A percentile compares a stretch with the other conserved stretches of the same genome.
phyloP scores from a whole-genome alignment of 371 early-diverging fungal species.

The Mucor lusitanicus region DNA sequence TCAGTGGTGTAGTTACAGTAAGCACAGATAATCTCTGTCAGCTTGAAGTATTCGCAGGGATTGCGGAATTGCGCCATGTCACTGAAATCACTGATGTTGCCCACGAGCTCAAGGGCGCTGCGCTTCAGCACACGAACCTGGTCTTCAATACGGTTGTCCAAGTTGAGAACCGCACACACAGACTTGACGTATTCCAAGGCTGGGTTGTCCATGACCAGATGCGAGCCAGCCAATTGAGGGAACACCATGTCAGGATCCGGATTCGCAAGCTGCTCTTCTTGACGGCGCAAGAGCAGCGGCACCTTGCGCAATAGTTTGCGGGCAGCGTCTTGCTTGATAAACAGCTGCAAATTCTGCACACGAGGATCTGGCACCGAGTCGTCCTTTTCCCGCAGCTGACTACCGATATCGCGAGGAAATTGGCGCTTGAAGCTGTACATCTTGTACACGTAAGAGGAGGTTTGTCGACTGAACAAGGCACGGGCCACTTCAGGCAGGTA shows the following conservation, averaged over 20 bases:
- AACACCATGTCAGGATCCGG: slow-evolving; percentile 47
- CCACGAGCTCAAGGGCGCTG: slow-evolving; percentile 71
- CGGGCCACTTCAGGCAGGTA: slow-evolving; percentile 81
- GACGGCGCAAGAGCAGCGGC: slow-evolving; percentile 29
- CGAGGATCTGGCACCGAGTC: slow-evolving; percentile 19
- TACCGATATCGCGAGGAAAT: slow-evolving; percentile 15
- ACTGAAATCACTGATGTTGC: slow-evolving; percentile 79
- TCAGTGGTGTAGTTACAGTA: slow-evolving; percentile 84
- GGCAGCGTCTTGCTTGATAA: slow-evolving; percentile 48
- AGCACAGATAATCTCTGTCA: slow-evolving; percentile 85
- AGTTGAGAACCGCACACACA: slow-evolving; percentile 68
- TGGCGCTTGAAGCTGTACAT: slow-evolving; percentile 18
- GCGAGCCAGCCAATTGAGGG: slow-evolving; percentile 73
- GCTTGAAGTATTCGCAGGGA: slow-evolving; percentile 75
- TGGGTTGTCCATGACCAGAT: slow-evolving; percentile 59
- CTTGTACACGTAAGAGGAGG: slow-evolving; percentile 23
- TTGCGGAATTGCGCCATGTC: slow-evolving; percentile 73
- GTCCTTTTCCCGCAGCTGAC: slow-evolving; percentile 13
- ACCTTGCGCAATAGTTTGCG: slow-evolving; percentile 45
- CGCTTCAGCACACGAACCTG: slow-evolving; percentile 73
- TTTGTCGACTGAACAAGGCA: slow-evolving; percentile 54
- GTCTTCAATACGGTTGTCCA: slow-evolving; percentile 68
- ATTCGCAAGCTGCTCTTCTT: slow-evolving; percentile 17
- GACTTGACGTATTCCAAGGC: slow-evolving; percentile 82
- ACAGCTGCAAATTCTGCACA: slow-evolving; percentile 36